Conservation (phyloP, 2,329 filamentous ascomycete species). For the Penicillium sclerotiorum region DNA sequence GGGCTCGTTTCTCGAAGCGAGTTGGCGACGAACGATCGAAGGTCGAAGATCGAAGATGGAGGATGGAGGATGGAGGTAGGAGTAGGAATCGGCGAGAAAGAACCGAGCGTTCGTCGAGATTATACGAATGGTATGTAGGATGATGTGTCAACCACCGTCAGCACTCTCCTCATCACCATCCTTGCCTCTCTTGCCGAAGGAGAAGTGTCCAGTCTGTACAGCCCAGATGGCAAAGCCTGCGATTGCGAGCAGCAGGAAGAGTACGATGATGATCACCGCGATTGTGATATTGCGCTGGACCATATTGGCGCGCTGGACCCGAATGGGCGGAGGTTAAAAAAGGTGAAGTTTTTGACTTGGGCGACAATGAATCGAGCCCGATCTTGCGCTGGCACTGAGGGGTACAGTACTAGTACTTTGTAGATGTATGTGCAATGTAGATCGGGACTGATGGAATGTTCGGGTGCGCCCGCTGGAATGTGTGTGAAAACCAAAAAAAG, state of each 20-base stretch:
- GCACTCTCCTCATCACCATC: slow-evolving; percentile 36
- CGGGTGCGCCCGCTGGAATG: not conserved
- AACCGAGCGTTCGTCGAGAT: no score
- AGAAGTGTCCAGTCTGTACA: slow-evolving; percentile 34
- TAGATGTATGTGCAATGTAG: no score
- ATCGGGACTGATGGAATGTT: no score
- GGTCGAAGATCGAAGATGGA: no score
- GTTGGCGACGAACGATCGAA: not conserved
- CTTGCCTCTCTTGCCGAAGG: slow-evolving; percentile 32
- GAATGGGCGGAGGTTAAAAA: not conserved
- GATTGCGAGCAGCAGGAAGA: slow-evolving; percentile 50
- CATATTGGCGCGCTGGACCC: slow-evolving; percentile 32
- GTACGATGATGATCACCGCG: slow-evolving; percentile 53
- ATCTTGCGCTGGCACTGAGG: no score
- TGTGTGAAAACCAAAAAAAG: not conserved
- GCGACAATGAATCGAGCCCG: no score
- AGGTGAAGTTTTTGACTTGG: not conserved
- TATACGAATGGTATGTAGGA: no score
- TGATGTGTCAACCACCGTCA: slow-evolving; percentile 25
- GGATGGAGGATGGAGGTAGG: no score
- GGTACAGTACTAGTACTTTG: no score
- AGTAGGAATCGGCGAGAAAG: not conserved
- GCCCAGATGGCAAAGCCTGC: slow-evolving; percentile 43
- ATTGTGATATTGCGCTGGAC: slow-evolving; percentile 51
- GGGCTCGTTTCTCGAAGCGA: no score